Evolutionary conservation across 129 eudicot species (phyloP).

Genomic region (Deinandra increscens): DNA sequence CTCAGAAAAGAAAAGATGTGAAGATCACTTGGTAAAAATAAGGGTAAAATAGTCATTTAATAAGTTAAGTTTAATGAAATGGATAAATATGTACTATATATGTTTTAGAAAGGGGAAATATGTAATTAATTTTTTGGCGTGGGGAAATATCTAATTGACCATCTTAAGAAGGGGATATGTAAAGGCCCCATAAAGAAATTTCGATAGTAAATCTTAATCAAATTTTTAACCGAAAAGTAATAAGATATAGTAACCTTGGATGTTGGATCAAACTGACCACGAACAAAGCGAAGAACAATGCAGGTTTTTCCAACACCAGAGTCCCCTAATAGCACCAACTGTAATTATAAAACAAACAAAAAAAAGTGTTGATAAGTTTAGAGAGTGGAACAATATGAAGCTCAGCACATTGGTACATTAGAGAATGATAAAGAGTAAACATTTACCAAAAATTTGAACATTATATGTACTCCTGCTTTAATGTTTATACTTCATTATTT

Average conservation of each 20-base stretch:
- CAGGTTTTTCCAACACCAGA: slow-evolving; percentile 99
- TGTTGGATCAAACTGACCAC: slow-evolving; percentile 97
- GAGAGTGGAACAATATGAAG: not conserved
- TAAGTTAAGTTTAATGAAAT: too few relatives aligned
- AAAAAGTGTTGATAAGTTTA: slow-evolving; percentile 5
- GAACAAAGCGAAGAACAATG: slow-evolving; percentile 97
- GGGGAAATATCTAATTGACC: too few relatives aligned
- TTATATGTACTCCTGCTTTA: slow-evolving; percentile 1
- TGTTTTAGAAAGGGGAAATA: too few relatives aligned
- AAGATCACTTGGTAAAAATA: too few relatives aligned
- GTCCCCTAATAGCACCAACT: slow-evolving; percentile 95
- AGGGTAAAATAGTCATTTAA: too few relatives aligned
- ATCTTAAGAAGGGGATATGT: too few relatives aligned
- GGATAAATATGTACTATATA: too few relatives aligned
- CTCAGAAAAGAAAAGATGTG: too few relatives aligned
- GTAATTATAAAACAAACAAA: slow-evolving; percentile 34
- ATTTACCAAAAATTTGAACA: not conserved
- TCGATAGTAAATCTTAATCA: not conserved
- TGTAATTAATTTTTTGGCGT: too few relatives aligned
- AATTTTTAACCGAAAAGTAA: not conserved
- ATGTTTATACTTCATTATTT: not conserved
- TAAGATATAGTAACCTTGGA: slow-evolving; percentile 58
- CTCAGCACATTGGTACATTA: not conserved
- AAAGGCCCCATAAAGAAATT: too few relatives aligned
- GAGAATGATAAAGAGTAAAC: not conserved